These are phyloP conservation scores for Pichia sp. DNA, from an alignment of 1,139 yeast genomes.

Conservation along the genomic window DNA sequence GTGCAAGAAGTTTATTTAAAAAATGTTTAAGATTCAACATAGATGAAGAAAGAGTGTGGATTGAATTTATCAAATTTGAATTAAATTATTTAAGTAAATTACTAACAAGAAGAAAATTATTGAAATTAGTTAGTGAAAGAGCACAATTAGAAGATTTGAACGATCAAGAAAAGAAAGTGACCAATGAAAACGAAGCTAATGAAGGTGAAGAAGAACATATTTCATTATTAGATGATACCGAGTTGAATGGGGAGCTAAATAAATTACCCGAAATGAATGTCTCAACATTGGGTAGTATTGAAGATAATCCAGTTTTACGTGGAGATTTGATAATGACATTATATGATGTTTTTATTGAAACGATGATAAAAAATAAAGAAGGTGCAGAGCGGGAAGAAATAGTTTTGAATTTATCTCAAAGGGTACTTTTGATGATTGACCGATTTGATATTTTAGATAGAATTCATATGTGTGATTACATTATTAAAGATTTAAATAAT, in stretches of 20 bases:
- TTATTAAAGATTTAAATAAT: slow-evolving; percentile 45
- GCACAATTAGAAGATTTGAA: slow-evolving; percentile 54
- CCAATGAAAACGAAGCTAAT: no score
- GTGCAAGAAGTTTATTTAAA: slow-evolving; percentile 82
- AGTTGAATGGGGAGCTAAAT: slow-evolving; percentile 56
- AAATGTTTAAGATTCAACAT: slow-evolving; percentile 79
- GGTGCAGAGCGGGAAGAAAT: slow-evolving; percentile 21
- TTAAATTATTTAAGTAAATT: slow-evolving; percentile 77
- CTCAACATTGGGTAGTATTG: slow-evolving; percentile 78
- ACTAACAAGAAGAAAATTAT: slow-evolving; percentile 72
- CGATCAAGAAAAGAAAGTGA: slow-evolving; percentile 37
- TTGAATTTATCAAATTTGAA: slow-evolving; percentile 82
- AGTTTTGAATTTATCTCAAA: slow-evolving; percentile 31
- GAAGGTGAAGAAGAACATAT: slow-evolving; percentile 7
- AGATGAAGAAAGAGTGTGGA: slow-evolving; percentile 69
- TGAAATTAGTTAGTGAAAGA: slow-evolving; percentile 69
- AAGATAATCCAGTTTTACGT: slow-evolving; percentile 80
- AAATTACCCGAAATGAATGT: slow-evolving; percentile 82
- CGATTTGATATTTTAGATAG: slow-evolving; percentile 64
- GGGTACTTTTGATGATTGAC: slow-evolving; percentile 54
- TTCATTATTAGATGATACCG: slow-evolving; percentile 32
- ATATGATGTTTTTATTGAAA: slow-evolving; percentile 63
- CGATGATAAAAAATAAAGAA: slow-evolving; percentile 36
- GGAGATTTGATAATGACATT: slow-evolving; percentile 86
- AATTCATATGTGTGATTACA: slow-evolving; percentile 57